phyloP scores from a whole-genome alignment of 371 early-diverging fungal genomes.

The Ordospora colligata region DNA sequence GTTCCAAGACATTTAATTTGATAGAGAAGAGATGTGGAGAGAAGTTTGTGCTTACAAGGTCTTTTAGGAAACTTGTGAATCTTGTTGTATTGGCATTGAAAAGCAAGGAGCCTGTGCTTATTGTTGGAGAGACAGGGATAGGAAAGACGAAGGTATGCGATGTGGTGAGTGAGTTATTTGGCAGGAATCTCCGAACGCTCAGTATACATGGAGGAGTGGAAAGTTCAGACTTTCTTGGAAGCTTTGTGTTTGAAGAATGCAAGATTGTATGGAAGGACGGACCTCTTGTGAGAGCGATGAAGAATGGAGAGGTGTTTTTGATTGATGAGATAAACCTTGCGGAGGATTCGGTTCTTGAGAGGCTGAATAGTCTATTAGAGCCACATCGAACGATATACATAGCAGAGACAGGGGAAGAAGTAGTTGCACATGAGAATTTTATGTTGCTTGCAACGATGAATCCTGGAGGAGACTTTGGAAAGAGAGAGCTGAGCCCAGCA shows the following conservation, averaged over 20 bases:
- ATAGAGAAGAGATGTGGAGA: neutral
- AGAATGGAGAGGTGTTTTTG: conserved; percentile 79
- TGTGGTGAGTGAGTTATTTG: conserved; percentile 67
- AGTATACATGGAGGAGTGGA: conserved; percentile 95
- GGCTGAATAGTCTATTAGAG: conserved; percentile 91
- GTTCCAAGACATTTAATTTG: neutral
- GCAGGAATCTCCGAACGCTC: conserved; percentile 70
- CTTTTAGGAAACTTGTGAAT: conserved; percentile 69
- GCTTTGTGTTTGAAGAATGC: conserved; percentile 65
- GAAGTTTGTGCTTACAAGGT: conserved; percentile 40
- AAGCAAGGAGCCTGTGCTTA: conserved; percentile 80
- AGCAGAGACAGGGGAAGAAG: conserved; percentile 76
- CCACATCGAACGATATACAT: conserved; percentile 75
- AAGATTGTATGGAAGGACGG: conserved; percentile 64
- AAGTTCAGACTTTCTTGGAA: conserved; percentile 86
- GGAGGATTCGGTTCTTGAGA: conserved; percentile 93
- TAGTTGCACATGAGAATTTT: conserved; percentile 69
- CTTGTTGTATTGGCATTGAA: conserved; percentile 71
- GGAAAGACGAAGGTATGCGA: conserved; percentile 97
- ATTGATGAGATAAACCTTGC: conserved; percentile 98
- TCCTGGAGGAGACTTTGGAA: conserved; percentile 97
- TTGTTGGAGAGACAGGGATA: conserved; percentile 97
- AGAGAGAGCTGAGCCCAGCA: conserved; percentile 96
- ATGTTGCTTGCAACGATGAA: conserved; percentile 99
- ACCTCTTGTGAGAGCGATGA: conserved; percentile 80